A percentile compares a stretch with the other conserved stretches of the same genome.
Conservation (phyloP, 148 eudicot genomes). For the Camellia japonica region DNA sequence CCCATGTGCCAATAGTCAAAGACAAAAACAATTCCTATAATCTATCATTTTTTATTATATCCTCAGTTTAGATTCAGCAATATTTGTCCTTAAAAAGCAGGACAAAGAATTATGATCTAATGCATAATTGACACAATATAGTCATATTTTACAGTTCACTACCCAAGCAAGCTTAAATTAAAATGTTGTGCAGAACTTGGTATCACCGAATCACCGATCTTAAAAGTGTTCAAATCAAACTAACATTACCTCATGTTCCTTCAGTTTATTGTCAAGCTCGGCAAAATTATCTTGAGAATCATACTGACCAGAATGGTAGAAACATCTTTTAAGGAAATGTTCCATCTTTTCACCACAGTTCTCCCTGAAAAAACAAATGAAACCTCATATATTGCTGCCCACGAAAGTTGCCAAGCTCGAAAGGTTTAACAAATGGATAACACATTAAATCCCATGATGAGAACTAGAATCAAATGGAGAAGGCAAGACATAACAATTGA, state of each 20-base stretch:
- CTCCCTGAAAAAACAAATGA: conserved; percentile 50
- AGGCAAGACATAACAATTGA: not conserved
- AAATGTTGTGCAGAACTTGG: not conserved
- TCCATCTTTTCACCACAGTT: conserved; percentile 91
- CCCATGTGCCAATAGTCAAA: not conserved
- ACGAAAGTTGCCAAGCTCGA: not conserved
- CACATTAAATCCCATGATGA: not conserved
- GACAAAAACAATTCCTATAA: not conserved
- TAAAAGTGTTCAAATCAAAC: not conserved
- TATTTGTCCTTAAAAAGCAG: not conserved
- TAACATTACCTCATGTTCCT: conserved; percentile 59
- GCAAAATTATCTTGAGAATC: conserved; percentile 63
- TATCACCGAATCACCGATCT: not conserved
- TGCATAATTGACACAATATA: not conserved
- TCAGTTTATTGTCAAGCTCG: conserved; percentile 72
- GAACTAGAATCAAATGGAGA: not conserved
- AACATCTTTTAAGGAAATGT: conserved; percentile 76
- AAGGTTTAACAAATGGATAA: conserved; percentile 44
- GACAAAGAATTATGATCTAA: not conserved
- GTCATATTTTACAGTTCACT: not conserved
- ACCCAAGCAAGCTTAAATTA: not conserved
- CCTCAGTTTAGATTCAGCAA: not conserved
- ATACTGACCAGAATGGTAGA: conserved; percentile 89
- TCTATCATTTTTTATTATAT: not conserved
- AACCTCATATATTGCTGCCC: not conserved